Conservation (phyloP, 1,284 basidiomycete genomes). For the Rugiboletus extremiorientalis region DNA sequence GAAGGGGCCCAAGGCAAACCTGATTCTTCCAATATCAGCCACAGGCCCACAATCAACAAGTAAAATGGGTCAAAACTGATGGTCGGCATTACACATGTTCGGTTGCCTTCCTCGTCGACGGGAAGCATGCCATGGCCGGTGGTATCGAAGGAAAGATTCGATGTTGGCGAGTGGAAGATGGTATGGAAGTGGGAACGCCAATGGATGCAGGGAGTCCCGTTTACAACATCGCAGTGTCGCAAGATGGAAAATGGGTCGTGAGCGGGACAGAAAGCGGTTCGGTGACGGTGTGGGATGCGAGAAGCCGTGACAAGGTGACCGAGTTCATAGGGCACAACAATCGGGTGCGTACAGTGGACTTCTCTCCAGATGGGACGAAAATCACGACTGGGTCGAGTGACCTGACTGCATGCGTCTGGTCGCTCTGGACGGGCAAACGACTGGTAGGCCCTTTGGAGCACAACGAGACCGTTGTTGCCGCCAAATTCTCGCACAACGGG, state of each 20-base stretch:
- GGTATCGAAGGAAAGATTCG: neutral
- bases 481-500: constrained; percentile 15
- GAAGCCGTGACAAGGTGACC: neutral
- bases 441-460: neutral
- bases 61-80: neutral
- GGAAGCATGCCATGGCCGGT: constrained; percentile 1
- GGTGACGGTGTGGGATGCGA: constrained; percentile 8
- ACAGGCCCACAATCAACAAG: neutral
- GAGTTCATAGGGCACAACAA: neutral
- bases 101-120: neutral
- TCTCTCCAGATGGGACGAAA: constrained; percentile 7
- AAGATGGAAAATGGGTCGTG: constrained; percentile 10
- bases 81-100: neutral
- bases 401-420: constrained; percentile 8
- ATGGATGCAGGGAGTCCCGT: neutral
- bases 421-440: neutral
- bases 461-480: neutral
- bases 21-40: neutral
- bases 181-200: neutral
- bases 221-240: constrained; percentile 3
- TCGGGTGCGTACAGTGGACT: constrained; percentile 1
- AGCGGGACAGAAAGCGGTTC: constrained; percentile 1
- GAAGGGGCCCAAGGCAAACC: no score
- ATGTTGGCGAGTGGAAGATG: constrained; percentile 7
- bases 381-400: constrained; percentile 9